phyloP scores from a whole-genome alignment of 768 basidiomycete genomes.

The Peribolospora baueri region DNA sequence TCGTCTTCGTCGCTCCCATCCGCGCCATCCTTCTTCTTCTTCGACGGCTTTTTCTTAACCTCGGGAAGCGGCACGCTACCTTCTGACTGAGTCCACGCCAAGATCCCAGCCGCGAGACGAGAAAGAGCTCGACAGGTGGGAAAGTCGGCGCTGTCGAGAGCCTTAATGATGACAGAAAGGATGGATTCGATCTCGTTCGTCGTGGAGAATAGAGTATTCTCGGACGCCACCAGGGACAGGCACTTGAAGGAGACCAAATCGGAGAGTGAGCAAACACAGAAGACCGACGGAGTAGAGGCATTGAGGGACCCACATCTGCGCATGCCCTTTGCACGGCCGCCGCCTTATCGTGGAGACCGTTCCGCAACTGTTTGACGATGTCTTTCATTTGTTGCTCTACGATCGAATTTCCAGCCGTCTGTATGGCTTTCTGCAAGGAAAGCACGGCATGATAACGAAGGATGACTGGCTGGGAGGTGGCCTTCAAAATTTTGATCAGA shows the following conservation, averaged over 20 bases:
- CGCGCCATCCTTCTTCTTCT: constrained; percentile 30
- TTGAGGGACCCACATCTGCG: constrained; percentile 34
- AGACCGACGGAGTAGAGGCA: background rate
- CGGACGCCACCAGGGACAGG: constrained; percentile 17
- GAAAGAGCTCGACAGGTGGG: constrained; percentile 55
- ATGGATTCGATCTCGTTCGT: constrained; percentile 54
- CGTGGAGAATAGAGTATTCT: constrained; percentile 29
- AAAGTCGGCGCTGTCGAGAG: constrained; percentile 61
- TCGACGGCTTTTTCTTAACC: constrained; percentile 24
- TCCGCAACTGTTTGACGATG: constrained; percentile 55
- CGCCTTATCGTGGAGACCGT: constrained; percentile 53
- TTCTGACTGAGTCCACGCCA: constrained; percentile 58
- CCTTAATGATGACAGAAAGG: constrained; percentile 38
- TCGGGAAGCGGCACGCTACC: constrained; percentile 25
- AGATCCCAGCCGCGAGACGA: constrained; percentile 54
- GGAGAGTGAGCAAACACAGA: background rate
- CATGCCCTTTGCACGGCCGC: constrained; percentile 63
- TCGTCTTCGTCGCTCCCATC: constrained; percentile 33
- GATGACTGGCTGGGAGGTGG: constrained; percentile 54
- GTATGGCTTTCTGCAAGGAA: constrained; percentile 54
- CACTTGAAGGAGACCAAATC: background rate
- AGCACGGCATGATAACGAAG: constrained; percentile 57
- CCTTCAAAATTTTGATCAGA: constrained; percentile 38
- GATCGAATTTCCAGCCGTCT: constrained; percentile 55
- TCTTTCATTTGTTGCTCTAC: constrained; percentile 57